Conservation (phyloP, 805 yeast genomes). For the Sugiyamaella marilandica region DNA sequence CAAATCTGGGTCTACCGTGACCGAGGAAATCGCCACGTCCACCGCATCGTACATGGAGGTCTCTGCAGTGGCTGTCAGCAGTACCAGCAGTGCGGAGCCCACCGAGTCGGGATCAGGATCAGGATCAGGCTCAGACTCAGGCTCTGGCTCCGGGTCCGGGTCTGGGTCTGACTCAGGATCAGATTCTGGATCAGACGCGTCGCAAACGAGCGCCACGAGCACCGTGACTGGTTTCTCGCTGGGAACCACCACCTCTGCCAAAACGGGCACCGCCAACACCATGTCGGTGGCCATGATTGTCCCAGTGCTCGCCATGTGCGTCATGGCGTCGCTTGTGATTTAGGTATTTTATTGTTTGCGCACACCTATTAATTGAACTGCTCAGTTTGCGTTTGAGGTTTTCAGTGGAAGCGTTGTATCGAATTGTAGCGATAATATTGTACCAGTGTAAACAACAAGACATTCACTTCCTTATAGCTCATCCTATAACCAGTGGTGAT, state of each 20-base stretch:
- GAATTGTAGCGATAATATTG: no score
- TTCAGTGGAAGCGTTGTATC: no score
- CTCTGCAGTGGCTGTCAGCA: neutral
- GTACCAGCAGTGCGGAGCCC: neutral
- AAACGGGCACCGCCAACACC: neutral
- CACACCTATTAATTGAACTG: neutral
- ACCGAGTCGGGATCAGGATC: constrained; percentile 4
- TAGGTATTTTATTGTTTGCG: neutral
- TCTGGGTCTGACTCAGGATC: constrained; percentile 10
- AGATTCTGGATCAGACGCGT: neutral
- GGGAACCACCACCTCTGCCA: neutral
- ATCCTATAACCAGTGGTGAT: no score
- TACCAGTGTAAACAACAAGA: no score
- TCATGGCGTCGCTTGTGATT: neutral
- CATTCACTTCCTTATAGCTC: no score
- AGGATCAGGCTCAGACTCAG: constrained; percentile 15
- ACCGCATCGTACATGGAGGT: neutral
- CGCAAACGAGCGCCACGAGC: no score
- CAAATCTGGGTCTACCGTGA: neutral
- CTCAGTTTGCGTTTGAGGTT: neutral
- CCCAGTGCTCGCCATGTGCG: neutral
- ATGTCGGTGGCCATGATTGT: neutral
- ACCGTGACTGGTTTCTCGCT: neutral
- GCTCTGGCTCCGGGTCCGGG: constrained; percentile 5
- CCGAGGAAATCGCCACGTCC: neutral